Evolutionary conservation across 352 stramenopile species (phyloP), one percentile per base, ranked within the genome.

Genomic region (Globisporangium apiculatum): DNA sequence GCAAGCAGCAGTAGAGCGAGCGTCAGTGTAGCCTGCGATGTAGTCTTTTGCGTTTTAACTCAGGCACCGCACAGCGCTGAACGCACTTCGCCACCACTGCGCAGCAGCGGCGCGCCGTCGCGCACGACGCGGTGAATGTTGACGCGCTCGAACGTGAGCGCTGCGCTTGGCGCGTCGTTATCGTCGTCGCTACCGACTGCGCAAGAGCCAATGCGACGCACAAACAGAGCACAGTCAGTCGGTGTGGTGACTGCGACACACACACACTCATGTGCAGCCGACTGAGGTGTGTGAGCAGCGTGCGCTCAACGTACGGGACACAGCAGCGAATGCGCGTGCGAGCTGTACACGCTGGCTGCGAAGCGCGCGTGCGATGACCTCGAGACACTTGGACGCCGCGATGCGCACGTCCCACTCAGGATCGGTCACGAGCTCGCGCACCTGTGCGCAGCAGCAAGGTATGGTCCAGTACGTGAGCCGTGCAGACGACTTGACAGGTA

Each of bases 351-450:
- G 46, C 48, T 74, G 61, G 15, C 47, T 14, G 35, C 53, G 56
- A 42, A 90, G 73, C 4, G 69, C 66, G 45, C 63, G 70, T 10
- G 75, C 79, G 47, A 94, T 65, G 37, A 82, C 66, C 10, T 76
- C 69, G 8, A 94, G 43, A 38, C 79, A 87, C 53, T 82, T 83
- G 38, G 80, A 79, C 2, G 77, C 67, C 12, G 85, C 85, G 42
- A 92, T 77, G 31, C 85, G 82, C 5, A 86, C 72, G 15, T 91
- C 85, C 85, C 85, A 94, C 37, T 89, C 65, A 0, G 14, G 9
- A 36, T 87, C 64, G 5, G 81, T 55, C 7, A 88, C 55, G 14
- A 94, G 57, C 46, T 55, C 59, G 10, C 76, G 75, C 15, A 91
- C 62, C 63, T 92, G 69, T 48, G 37, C 10, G 48, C 15, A 15